phyloP scores from a whole-genome alignment of 441 rosid genomes.

The Macaranga tanarius region DNA sequence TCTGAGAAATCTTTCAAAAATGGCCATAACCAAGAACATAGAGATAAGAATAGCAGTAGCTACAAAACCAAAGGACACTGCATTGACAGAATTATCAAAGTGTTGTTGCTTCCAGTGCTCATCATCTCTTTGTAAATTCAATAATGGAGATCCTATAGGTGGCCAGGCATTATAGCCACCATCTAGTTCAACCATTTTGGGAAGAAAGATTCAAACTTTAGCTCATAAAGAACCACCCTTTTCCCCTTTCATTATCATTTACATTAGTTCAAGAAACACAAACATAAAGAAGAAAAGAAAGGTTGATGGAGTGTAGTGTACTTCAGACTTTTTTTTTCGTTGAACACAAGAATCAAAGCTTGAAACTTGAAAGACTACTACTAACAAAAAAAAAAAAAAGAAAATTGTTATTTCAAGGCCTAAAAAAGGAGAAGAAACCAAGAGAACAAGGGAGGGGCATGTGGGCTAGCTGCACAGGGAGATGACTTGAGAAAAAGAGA shows the following conservation, averaged over 20 bases:
- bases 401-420: constrained; percentile 9
- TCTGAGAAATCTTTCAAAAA: constrained; percentile 81
- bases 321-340: constrained; percentile 26
- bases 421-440: constrained; percentile 13
- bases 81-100: constrained; percentile 77
- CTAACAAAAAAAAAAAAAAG: neutral
- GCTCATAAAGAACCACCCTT: constrained; percentile 14
- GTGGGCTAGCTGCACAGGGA: constrained; percentile 29
- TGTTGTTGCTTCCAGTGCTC: constrained; percentile 52
- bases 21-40: constrained; percentile 96
- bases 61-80: constrained; percentile 93
- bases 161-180: constrained; percentile 43
- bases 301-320: constrained; percentile 1
- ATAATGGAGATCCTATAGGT: constrained; percentile 59
- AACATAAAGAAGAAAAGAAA: neutral
- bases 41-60: constrained; percentile 98
- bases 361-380: neutral
- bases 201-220: neutral
- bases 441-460: constrained; percentile 15
- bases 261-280: constrained; percentile 1
- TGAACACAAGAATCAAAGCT: constrained; percentile 22
- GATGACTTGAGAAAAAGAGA: constrained; percentile 17
- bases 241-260: constrained; percentile 24
- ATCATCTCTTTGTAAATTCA: constrained; percentile 48
- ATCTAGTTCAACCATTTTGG: constrained; percentile 37